Evolutionary conservation across 129 eudicot species (phyloP).

Genomic region (Artemisia tridentata): DNA sequence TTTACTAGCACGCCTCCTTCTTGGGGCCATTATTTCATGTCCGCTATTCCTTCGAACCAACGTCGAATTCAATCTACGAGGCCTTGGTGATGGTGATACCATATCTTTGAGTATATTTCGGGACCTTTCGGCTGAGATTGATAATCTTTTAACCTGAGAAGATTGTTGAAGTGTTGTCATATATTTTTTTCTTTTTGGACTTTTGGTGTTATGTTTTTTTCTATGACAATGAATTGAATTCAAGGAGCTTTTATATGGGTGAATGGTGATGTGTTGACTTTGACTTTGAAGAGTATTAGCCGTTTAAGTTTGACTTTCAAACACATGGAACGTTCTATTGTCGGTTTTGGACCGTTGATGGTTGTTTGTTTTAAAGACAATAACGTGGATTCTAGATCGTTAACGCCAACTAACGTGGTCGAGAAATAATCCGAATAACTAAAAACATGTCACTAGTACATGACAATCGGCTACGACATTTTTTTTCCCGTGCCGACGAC

Average conservation of each 20-base stretch:
- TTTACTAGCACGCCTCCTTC: constrained; percentile 47
- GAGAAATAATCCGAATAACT: no score
- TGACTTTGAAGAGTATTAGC: constrained; percentile 25
- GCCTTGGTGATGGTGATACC: constrained; percentile 23
- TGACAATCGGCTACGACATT: no score
- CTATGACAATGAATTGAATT: neutral
- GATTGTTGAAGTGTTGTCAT: constrained; percentile 29
- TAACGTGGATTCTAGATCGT: neutral
- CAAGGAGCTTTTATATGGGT: neutral
- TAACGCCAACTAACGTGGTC: constrained; percentile 4
- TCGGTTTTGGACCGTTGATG: constrained; percentile 22
- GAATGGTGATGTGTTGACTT: constrained; percentile 22
- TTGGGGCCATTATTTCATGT: constrained; percentile 22
- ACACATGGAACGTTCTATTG: neutral
- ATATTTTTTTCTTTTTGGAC: neutral
- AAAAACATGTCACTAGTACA: no score
- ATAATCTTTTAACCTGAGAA: constrained; percentile 17
- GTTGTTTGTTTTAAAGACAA: neutral
- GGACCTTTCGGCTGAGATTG: constrained; percentile 18
- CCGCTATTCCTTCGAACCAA: constrained; percentile 28
- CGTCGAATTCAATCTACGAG: constrained; percentile 25
- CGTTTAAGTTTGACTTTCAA: constrained; percentile 21
- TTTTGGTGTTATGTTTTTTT: neutral
- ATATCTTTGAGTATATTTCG: constrained; percentile 12
- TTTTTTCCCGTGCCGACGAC: no score